Conservation (phyloP, 2,329 filamentous ascomycete species). For the Fusarium austroafricanum region DNA sequence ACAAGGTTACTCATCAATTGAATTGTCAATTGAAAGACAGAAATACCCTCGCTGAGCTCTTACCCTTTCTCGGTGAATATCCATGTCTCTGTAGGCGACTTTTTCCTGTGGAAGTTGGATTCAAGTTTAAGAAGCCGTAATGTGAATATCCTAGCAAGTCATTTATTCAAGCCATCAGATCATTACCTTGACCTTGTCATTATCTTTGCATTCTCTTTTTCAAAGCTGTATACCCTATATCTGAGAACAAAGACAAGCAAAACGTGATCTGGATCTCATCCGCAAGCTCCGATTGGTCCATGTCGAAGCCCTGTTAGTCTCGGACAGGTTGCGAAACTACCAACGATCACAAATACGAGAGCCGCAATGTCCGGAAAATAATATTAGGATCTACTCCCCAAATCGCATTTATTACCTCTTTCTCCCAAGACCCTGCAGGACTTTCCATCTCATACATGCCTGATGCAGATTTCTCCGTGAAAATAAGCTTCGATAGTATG, state of each 20-base stretch:
- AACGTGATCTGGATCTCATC: fast-evolving
- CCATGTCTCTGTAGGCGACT: too few relatives aligned
- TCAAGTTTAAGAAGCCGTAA: too few relatives aligned
- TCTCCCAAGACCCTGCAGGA: background rate
- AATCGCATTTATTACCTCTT: background rate
- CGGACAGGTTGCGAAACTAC: background rate
- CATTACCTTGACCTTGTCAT: too few relatives aligned
- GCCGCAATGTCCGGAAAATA: background rate
- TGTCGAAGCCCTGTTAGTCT: background rate
- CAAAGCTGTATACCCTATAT: too few relatives aligned
- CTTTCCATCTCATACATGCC: background rate
- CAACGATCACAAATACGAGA: background rate
- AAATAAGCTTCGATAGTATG: slow-evolving; percentile 12
- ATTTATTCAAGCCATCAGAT: too few relatives aligned
- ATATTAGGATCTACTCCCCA: background rate
- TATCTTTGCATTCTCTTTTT: background rate
- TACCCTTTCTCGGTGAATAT: too few relatives aligned
- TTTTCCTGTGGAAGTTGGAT: too few relatives aligned
- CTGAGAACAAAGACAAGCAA: background rate
- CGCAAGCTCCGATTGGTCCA: background rate
- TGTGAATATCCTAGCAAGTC: too few relatives aligned
- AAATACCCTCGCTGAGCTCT: too few relatives aligned
- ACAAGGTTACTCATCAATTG: too few relatives aligned
- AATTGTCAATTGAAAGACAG: background rate
- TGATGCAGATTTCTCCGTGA: background rate